Evolutionary conservation across 495 filamentous ascomycete species (phyloP).

Genomic region (Melanomma pulvis-pyrius): DNA sequence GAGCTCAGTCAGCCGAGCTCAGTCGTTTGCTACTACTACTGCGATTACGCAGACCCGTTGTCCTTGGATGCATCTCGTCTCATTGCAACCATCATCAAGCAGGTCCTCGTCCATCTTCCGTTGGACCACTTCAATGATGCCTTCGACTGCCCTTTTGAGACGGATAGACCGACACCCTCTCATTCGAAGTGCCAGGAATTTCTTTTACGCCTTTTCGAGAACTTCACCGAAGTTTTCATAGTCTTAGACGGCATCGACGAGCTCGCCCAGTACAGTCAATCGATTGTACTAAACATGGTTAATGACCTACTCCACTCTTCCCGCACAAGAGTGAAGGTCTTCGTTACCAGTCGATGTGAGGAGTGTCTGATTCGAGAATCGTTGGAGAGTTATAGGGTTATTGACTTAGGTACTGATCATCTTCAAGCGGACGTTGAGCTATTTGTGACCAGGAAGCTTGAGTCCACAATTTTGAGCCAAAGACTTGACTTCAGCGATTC

Average conservation of each 20-base stretch:
- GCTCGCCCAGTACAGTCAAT: slow-evolving; percentile 1
- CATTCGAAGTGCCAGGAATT: background rate
- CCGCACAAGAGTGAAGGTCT: background rate
- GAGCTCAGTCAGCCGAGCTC: background rate
- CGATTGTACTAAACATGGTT: background rate
- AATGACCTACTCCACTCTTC: background rate
- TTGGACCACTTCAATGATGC: slow-evolving; percentile 10
- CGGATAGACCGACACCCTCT: background rate
- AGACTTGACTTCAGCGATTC: background rate
- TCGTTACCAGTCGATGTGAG: slow-evolving; percentile 23
- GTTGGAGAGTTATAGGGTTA: background rate
- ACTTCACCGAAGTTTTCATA: slow-evolving; percentile 18
- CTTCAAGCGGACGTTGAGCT: background rate
- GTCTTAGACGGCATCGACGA: slow-evolving; percentile 36
- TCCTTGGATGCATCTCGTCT: slow-evolving; percentile 20
- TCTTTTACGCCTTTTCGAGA: background rate
- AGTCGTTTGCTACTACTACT: slow-evolving; percentile 30
- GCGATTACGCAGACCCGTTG: slow-evolving; percentile 24
- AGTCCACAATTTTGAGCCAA: background rate
- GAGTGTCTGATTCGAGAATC: slow-evolving; percentile 4
- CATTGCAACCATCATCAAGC: slow-evolving; percentile 16
- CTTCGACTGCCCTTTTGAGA: background rate
- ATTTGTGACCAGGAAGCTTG: slow-evolving; percentile 6
- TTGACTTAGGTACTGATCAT: slow-evolving; percentile 3
- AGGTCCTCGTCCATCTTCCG: slow-evolving; percentile 13